Conservation (phyloP, 164 flowering plant species). For the Tetrastigma voinierianum region DNA sequence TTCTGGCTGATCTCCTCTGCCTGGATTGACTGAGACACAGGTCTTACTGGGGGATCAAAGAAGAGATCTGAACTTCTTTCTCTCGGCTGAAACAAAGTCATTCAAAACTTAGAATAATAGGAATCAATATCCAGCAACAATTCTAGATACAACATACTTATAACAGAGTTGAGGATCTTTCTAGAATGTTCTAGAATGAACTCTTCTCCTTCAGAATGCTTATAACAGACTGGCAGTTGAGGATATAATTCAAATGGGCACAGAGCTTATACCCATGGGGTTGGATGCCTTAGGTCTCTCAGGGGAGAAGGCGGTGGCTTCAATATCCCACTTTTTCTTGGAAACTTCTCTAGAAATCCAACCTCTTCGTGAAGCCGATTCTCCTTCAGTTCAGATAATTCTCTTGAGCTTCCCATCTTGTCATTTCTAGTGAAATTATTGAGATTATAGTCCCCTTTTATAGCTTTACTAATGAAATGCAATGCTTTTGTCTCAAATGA, state of each 20-base stretch:
- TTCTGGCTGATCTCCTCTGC: constrained; percentile 40
- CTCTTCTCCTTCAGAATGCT: neutral
- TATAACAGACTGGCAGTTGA: too few relatives aligned
- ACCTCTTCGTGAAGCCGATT: constrained; percentile 30
- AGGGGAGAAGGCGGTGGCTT: constrained; percentile 41
- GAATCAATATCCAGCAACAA: neutral
- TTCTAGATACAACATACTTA: too few relatives aligned
- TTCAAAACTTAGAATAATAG: neutral
- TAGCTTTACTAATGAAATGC: constrained; percentile 89
- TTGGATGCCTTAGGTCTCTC: constrained; percentile 44
- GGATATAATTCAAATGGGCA: neutral
- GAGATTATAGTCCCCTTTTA: constrained; percentile 64
- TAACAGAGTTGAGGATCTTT: too few relatives aligned
- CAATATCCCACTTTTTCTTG: constrained; percentile 41
- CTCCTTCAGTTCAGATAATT: constrained; percentile 37
- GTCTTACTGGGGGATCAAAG: constrained; percentile 33
- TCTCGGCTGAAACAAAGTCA: constrained; percentile 30
- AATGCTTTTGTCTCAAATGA: constrained; percentile 67
- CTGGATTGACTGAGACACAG: constrained; percentile 26
- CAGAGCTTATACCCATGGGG: constrained; percentile 43
- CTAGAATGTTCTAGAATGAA: too few relatives aligned
- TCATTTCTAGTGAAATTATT: constrained; percentile 40
- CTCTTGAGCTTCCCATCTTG: constrained; percentile 18
- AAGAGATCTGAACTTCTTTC: constrained; percentile 32
- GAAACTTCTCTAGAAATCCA: constrained; percentile 27